These are phyloP conservation scores for Helichrysum umbraculigerum DNA, from an alignment of 129 eudicot genomes.

Conservation along the genomic window DNA sequence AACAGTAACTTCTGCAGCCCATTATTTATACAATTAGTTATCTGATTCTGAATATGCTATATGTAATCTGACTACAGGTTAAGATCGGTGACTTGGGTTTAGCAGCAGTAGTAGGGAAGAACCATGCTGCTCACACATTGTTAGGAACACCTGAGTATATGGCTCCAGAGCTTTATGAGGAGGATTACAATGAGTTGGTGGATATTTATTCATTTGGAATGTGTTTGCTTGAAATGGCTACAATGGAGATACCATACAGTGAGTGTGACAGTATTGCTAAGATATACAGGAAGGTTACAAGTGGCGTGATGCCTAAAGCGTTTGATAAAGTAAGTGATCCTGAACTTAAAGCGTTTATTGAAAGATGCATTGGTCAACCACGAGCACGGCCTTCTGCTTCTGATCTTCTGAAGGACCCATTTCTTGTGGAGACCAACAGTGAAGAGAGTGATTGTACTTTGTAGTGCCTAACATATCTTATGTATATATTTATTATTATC, in stretches of 20 bases:
- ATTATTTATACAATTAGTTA: neutral
- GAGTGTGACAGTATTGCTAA: slow-evolving; percentile 73
- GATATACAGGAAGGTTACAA: slow-evolving; percentile 67
- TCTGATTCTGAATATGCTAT: neutral
- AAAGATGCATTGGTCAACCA: slow-evolving; percentile 64
- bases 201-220: slow-evolving; percentile 92
- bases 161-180: slow-evolving; percentile 76
- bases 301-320: slow-evolving; percentile 61
- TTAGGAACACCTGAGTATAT: slow-evolving; percentile 80
- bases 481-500: neutral
- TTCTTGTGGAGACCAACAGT: slow-evolving; percentile 39
- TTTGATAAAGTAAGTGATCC: slow-evolving; percentile 54
- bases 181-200: slow-evolving; percentile 67
- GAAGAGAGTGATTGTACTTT: slow-evolving; percentile 33
- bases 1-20: neutral
- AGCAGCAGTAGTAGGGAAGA: slow-evolving; percentile 74
- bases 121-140: slow-evolving; percentile 68
- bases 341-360: slow-evolving; percentile 68
- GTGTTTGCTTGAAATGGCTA: slow-evolving; percentile 89
- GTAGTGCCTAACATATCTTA: neutral
- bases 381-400: slow-evolving; percentile 66
- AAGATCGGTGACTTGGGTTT: slow-evolving; percentile 80
- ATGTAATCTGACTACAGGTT: slow-evolving; percentile 41
- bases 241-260: slow-evolving; percentile 72
- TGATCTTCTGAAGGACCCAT: slow-evolving; percentile 70